phyloP scores from a whole-genome alignment of 139 green algal species.

The Picochlorum costavermella region DNA sequence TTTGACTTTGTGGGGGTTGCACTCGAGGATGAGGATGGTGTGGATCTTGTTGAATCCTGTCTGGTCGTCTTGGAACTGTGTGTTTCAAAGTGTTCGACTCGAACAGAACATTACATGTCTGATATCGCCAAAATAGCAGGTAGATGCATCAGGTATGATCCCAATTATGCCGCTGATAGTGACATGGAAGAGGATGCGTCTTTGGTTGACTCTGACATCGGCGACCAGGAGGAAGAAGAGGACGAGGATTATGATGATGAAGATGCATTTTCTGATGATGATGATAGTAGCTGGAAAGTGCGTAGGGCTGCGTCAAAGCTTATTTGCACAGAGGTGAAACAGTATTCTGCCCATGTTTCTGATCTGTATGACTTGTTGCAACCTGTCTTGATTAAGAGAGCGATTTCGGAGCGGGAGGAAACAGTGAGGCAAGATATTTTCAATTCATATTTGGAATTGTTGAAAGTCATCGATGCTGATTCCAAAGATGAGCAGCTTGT shows the following conservation, averaged over 20 bases:
- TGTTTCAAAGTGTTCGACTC: constrained; percentile 52
- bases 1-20: neutral
- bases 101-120: constrained; percentile 33
- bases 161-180: constrained; percentile 75
- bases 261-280: constrained; percentile 90
- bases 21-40: constrained; percentile 53
- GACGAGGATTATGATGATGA: constrained; percentile 39
- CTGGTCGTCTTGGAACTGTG: constrained; percentile 85
- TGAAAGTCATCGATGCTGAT: constrained; percentile 41
- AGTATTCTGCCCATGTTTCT: constrained; percentile 55
- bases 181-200: constrained; percentile 68
- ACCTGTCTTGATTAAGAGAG: constrained; percentile 55
- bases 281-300: constrained; percentile 96
- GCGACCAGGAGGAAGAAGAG: constrained; percentile 42
- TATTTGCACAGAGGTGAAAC: constrained; percentile 47
- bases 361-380: constrained; percentile 28
- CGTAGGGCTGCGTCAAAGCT: constrained; percentile 62
- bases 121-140: neutral
- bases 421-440: constrained; percentile 80
- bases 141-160: constrained; percentile 70
- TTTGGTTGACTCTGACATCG: constrained; percentile 36
- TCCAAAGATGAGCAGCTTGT: neutral
- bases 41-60: constrained; percentile 77
- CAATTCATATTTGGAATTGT: constrained; percentile 58
- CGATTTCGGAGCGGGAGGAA: constrained; percentile 84